Conservation (phyloP, 129 eudicot genomes). For the Logfia minima region DNA sequence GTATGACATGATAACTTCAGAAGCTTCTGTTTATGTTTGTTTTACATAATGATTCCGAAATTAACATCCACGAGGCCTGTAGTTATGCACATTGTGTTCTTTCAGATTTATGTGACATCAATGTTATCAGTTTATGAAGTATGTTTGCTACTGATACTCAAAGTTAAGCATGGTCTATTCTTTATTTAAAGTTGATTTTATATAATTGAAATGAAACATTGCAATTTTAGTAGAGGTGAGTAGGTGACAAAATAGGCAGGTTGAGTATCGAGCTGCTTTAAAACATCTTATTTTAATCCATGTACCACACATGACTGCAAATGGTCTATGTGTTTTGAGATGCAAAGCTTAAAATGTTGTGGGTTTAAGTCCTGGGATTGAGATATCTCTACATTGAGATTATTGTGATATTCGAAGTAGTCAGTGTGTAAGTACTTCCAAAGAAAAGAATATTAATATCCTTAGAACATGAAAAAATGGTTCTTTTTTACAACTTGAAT, state of each 20-base stretch:
- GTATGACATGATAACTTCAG: slow-evolving; percentile 9
- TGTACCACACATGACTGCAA: neutral
- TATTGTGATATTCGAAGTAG: neutral
- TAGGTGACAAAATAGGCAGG: neutral
- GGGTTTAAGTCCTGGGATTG: no score
- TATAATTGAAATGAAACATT: neutral
- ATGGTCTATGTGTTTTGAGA: neutral
- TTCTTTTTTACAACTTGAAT: neutral
- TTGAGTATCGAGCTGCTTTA: neutral
- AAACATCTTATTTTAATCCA: neutral
- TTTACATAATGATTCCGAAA: slow-evolving; percentile 1
- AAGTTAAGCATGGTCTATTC: neutral
- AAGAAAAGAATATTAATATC: neutral
- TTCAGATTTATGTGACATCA: slow-evolving; percentile 2
- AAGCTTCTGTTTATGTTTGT: slow-evolving; percentile 20
- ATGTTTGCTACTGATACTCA: neutral
- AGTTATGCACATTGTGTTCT: slow-evolving; percentile 8
- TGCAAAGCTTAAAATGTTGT: no score
- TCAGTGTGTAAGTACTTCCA: neutral
- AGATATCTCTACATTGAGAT: no score
- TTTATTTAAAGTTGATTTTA: neutral
- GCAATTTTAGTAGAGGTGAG: neutral
- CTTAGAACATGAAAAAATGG: neutral
- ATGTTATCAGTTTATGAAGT: neutral
- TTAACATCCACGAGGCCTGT: slow-evolving; percentile 6